phyloP scores from a whole-genome alignment of 1,284 basidiomycete species.

The Pulveroboletus ridleyi region DNA sequence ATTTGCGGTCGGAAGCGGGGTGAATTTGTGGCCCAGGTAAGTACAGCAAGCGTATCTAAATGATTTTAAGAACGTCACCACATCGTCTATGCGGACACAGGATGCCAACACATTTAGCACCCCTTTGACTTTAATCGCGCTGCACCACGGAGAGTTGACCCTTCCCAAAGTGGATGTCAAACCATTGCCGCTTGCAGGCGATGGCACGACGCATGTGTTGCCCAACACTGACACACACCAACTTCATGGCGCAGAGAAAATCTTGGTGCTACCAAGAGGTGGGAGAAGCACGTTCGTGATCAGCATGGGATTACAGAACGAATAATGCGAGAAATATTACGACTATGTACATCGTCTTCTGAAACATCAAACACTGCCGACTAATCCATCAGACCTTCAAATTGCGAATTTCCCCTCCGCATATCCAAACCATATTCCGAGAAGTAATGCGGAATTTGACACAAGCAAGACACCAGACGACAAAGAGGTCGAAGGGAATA shows the following conservation, averaged over 20 bases:
- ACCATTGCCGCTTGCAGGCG: constrained; percentile 57
- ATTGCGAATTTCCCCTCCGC: constrained; percentile 42
- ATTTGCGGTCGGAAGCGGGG: constrained; percentile 83
- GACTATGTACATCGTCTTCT: constrained; percentile 2
- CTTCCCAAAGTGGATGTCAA: constrained; percentile 74
- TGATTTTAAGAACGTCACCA: constrained; percentile 1
- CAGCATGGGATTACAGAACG: constrained; percentile 57
- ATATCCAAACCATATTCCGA: constrained; percentile 70
- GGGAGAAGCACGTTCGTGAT: constrained; percentile 83
- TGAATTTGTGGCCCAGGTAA: constrained; percentile 73
- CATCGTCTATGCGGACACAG: constrained; percentile 42
- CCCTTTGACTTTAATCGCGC: constrained; percentile 75
- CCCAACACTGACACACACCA: constrained; percentile 79
- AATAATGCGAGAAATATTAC: constrained; percentile 19
- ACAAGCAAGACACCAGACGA: constrained; percentile 72
- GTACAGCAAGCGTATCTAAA: constrained; percentile 21
- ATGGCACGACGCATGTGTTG: constrained; percentile 59
- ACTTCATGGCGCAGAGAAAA: constrained; percentile 75
- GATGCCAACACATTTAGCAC: constrained; percentile 61
- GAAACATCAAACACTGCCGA: background rate
- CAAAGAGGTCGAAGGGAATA: constrained; percentile 79
- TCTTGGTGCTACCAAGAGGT: constrained; percentile 77
- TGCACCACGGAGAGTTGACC: constrained; percentile 77
- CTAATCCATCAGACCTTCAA: constrained; percentile 12
- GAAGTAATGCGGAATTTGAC: constrained; percentile 64